A percentile compares a stretch with the other conserved stretches of the same genome.
Evolutionary conservation across 225 moss, liverwort and hornwort species (phyloP).

Genomic region (Neckera pumila): DNA sequence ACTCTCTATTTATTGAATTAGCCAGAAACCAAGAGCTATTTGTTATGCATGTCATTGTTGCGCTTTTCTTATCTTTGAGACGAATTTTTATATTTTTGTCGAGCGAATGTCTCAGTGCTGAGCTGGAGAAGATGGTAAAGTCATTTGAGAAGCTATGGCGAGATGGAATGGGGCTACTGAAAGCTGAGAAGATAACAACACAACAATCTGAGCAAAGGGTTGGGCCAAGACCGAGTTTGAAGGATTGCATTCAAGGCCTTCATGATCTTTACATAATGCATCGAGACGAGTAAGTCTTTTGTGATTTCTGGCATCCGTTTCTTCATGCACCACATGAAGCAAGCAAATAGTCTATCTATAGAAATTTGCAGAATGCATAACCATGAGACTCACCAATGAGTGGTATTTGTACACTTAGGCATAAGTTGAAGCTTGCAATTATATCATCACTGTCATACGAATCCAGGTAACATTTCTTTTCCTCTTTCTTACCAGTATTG

Average conservation of each 20-base stretch:
- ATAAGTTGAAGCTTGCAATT: conserved; percentile 31
- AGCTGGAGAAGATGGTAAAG: conserved; percentile 37
- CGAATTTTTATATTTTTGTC: neutral
- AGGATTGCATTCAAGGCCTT: conserved; percentile 62
- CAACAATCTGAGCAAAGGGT: conserved; percentile 48
- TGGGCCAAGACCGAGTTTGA: conserved; percentile 71
- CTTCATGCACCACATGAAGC: neutral
- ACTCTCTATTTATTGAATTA: neutral
- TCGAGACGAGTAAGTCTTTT: conserved; percentile 47
- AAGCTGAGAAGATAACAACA: conserved; percentile 52
- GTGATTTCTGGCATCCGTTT: neutral
- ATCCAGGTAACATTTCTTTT: conserved; percentile 3
- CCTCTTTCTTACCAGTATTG: neutral
- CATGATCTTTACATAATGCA: conserved; percentile 59
- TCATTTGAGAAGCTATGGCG: conserved; percentile 67
- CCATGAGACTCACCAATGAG: neutral
- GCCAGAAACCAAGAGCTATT: neutral
- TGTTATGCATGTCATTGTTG: neutral
- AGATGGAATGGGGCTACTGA: conserved; percentile 55
- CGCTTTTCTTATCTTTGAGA: neutral
- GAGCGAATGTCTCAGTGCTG: conserved; percentile 17
- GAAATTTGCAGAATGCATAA: neutral
- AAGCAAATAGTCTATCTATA: neutral
- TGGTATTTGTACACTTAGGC: conserved; percentile 1
- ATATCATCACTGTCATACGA: conserved; percentile 31